Evolutionary conservation across 176 grass and related monocot species (phyloP).

Genomic region (barley (Hordeum vulgare)): MorexV3_pseudomolecules_assembly NC_058518.1:241794893-241795392

Average conservation of each 20-base stretch:
- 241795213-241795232: conserved; percentile 49
- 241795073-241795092: background rate
- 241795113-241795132: conserved; percentile 58
- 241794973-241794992: conserved; percentile 46
- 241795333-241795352: conserved; percentile 54
- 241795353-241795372: conserved; percentile 37
- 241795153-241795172: conserved; percentile 40
- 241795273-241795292: conserved; percentile 34
- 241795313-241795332: conserved; percentile 62
- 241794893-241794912: conserved; percentile 58
- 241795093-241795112: conserved; percentile 50
- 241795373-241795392: conserved; percentile 37
- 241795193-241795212: conserved; percentile 26
- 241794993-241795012: conserved; percentile 69
- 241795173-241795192: conserved; percentile 23
- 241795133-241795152: conserved; percentile 48
- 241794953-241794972: conserved; percentile 39
- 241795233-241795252: conserved; percentile 68
- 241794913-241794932: conserved; percentile 73
- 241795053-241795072: conserved; percentile 45
- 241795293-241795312: conserved; percentile 47
- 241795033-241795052: conserved; percentile 29
- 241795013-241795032: conserved; percentile 54
- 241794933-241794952: conserved; percentile 34
- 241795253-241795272: conserved; percentile 36